Percentiles rank a stretch among this genome's conserved stretches.
Evolutionary conservation across 495 filamentous ascomycete species (phyloP).

Genomic region (Hypoxylon lenormandii): DNA sequence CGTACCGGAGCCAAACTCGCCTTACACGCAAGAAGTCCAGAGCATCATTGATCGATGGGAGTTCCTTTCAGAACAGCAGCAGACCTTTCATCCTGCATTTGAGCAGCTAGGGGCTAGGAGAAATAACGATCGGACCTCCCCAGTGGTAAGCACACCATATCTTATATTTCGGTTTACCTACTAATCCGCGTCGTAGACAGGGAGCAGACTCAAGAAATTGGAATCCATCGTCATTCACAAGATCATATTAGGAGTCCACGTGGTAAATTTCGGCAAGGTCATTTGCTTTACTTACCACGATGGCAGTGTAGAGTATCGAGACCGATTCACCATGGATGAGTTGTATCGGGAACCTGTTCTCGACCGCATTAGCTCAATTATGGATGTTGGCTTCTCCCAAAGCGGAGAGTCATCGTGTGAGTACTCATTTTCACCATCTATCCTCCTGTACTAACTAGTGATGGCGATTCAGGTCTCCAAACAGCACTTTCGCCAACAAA

Average conservation of each 20-base stretch:
- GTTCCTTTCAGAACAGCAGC: constrained; percentile 68
- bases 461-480: constrained; percentile 66
- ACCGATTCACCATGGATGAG: constrained; percentile 74
- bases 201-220: constrained; percentile 71
- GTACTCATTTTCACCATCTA: constrained; percentile 3
- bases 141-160: constrained; percentile 50
- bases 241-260: constrained; percentile 73
- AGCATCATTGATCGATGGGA: constrained; percentile 84
- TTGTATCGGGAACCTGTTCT: constrained; percentile 71
- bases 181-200: constrained; percentile 60
- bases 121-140: constrained; percentile 62
- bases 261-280: constrained; percentile 73
- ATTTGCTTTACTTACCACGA: constrained; percentile 78
- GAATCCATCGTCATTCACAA: constrained; percentile 74
- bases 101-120: constrained; percentile 76
- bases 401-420: constrained; percentile 44
- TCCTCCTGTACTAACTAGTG: constrained; percentile 34
- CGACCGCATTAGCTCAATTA: constrained; percentile 63
- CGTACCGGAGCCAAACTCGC: constrained; percentile 62
- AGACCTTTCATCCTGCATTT: constrained; percentile 76
- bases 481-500: constrained; percentile 80
- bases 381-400: constrained; percentile 45
- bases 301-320: constrained; percentile 80
- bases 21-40: constrained; percentile 69
- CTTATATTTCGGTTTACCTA: not conserved